phyloP scores from a whole-genome alignment of 83 land plant species.

The Picea abies region DNA sequence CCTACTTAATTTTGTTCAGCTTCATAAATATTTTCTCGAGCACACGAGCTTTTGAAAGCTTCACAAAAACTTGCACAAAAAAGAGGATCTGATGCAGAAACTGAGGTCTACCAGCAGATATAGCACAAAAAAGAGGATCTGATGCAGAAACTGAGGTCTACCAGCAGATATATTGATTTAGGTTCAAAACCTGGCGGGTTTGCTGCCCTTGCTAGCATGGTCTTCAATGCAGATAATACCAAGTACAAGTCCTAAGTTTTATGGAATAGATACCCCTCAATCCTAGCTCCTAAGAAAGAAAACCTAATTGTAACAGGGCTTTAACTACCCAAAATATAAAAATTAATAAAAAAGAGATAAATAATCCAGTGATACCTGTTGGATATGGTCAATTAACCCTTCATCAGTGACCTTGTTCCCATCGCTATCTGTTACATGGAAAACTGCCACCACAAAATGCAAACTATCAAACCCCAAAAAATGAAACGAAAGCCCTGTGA shows the following conservation, averaged over 20 bases:
- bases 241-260: too few relatives aligned
- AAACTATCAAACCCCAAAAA: neutral
- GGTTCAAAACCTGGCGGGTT: too few relatives aligned
- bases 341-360: neutral
- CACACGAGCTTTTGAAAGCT: neutral
- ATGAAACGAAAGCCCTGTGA: neutral
- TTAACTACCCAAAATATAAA: neutral
- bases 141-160: too few relatives aligned
- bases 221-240: too few relatives aligned
- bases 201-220: too few relatives aligned
- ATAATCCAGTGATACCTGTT: neutral
- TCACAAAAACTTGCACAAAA: neutral
- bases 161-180: too few relatives aligned
- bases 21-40: neutral
- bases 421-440: slow-evolving; percentile 65
- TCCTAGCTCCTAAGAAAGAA: neutral
- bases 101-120: too few relatives aligned
- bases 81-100: too few relatives aligned
- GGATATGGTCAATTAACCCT: slow-evolving; percentile 30
- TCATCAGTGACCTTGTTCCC: slow-evolving; percentile 64
- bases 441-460: slow-evolving; percentile 41
- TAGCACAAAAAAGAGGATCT: too few relatives aligned
- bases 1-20: neutral
- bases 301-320: neutral
- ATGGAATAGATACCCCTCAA: too few relatives aligned